A percentile compares a stretch with the other conserved stretches of the same genome.
Conservation (phyloP, 345 rosid species). For the Eucalyptus rudis region DNA sequence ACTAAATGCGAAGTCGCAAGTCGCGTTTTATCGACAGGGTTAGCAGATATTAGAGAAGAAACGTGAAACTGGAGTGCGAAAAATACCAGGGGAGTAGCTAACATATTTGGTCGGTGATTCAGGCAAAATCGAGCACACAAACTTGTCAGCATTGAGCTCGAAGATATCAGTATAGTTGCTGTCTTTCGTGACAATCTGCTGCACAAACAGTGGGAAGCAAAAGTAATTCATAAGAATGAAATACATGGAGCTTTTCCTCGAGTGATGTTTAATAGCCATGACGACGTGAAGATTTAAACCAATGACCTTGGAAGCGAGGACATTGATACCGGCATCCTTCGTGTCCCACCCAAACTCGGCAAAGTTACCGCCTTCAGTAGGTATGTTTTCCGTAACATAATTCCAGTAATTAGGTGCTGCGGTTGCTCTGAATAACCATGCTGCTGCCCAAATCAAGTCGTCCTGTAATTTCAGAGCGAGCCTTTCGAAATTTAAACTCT, state of each 20-base stretch:
- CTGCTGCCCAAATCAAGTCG: constrained; percentile 83
- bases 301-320: constrained; percentile 58
- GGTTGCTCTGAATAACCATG: constrained; percentile 74
- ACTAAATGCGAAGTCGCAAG: not conserved
- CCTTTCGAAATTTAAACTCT: not conserved
- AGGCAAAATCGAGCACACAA: constrained; percentile 31
- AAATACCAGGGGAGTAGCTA: constrained; percentile 32
- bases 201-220: not conserved
- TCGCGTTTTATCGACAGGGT: not conserved
- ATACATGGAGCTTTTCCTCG: not conserved
- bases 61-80: not conserved
- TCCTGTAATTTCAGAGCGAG: constrained; percentile 17
- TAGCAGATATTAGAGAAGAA: not conserved
- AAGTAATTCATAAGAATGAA: not conserved
- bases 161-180: not conserved
- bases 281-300: not conserved
- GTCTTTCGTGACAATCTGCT: constrained; percentile 1
- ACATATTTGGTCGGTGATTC: constrained; percentile 38
- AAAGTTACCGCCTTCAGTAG: not conserved
- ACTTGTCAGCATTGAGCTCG: constrained; percentile 16
- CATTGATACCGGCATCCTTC: constrained; percentile 63
- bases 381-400: constrained; percentile 12
- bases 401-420: constrained; percentile 26
- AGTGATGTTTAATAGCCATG: not conserved
- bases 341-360: constrained; percentile 75